Conservation (phyloP, 352 stramenopile species). For the Hyaloperonospora brassicae region DNA sequence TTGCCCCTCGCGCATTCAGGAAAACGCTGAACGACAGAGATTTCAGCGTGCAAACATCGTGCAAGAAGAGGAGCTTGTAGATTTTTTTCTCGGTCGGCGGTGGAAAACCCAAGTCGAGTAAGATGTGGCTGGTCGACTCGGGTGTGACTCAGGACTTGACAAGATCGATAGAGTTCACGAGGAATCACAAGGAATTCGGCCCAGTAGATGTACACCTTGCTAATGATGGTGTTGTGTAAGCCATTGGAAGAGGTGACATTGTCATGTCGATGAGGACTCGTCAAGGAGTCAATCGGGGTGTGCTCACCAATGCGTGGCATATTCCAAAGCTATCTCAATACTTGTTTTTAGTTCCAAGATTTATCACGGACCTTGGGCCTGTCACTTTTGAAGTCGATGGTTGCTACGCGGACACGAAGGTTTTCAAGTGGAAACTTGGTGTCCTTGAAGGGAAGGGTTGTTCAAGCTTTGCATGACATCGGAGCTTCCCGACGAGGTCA, state of each 20-base stretch:
- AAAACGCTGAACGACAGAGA: conserved; percentile 2
- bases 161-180: too few relatives aligned
- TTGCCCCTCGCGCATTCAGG: background rate
- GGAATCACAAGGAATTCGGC: too few relatives aligned
- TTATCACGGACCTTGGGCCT: background rate
- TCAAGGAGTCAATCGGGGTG: too few relatives aligned
- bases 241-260: background rate
- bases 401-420: background rate
- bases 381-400: background rate
- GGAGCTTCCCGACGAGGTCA: background rate
- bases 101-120: background rate
- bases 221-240: background rate
- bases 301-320: conserved; percentile 1
- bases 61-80: background rate
- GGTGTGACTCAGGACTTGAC: conserved; percentile 1
- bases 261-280: background rate
- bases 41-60: conserved; percentile 5
- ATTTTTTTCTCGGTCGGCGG: background rate
- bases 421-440: background rate
- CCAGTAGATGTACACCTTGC: background rate
- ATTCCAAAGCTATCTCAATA: conserved; percentile 1
- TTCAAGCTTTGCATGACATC: conserved; percentile 1
- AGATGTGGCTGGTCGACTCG: background rate
- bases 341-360: background rate
- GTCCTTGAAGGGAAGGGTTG: background rate